These are phyloP conservation scores for Pleomassaria siparia DNA, from an alignment of 2,329 filamentous ascomycete species.

Conservation along the genomic window DNA sequence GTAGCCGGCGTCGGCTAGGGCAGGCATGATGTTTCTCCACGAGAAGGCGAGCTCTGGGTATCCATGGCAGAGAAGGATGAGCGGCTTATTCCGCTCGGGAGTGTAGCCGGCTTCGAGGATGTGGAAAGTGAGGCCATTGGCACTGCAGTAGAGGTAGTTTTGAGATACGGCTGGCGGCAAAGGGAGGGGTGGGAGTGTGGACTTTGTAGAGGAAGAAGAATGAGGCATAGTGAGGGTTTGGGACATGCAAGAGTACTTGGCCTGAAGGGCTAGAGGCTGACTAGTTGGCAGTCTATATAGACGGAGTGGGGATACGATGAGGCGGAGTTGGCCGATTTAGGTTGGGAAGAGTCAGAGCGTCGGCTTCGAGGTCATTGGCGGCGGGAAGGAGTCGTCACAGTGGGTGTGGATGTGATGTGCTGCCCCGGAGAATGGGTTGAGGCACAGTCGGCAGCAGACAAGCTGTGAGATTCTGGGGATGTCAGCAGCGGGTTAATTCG, in stretches of 20 bases:
- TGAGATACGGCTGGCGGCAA: constrained; percentile 59
- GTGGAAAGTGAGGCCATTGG: constrained; percentile 63
- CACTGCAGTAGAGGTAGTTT: constrained; percentile 57
- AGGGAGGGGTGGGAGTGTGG: constrained; percentile 49
- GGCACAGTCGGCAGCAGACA: constrained; percentile 8
- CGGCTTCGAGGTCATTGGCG: constrained; percentile 12
- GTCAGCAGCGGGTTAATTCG: constrained; percentile 6
- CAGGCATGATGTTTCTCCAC: constrained; percentile 65
- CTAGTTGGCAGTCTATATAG: constrained; percentile 4
- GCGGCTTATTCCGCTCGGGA: constrained; percentile 47
- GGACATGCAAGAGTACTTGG: not conserved
- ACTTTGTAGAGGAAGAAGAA: constrained; percentile 1
- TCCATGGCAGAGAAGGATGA: constrained; percentile 65
- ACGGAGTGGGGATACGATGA: constrained; percentile 4
- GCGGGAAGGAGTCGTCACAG: not conserved
- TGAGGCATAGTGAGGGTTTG: constrained; percentile 1
- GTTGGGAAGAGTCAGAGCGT: constrained; percentile 2
- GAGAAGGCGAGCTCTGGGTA: constrained; percentile 71
- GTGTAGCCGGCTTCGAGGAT: constrained; percentile 57
- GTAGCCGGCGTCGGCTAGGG: constrained; percentile 62
- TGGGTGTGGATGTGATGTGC: not conserved
- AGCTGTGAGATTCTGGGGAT: not conserved
- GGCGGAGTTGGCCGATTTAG: constrained; percentile 8
- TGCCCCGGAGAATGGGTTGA: not conserved
- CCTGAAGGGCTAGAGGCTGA: not conserved